phyloP scores from a whole-genome alignment of 345 rosid genomes.

The Carallia pectinifolia region DNA sequence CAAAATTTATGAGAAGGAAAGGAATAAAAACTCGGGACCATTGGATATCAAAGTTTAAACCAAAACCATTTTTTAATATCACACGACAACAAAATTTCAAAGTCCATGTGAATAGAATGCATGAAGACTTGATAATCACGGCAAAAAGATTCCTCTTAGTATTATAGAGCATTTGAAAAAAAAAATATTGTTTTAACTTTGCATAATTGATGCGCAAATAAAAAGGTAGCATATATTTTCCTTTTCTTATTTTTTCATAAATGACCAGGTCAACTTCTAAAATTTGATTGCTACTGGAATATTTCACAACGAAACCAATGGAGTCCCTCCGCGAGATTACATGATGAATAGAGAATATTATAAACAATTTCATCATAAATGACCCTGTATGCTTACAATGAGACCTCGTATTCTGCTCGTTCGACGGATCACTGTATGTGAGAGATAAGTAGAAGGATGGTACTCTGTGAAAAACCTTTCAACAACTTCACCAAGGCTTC shows the following conservation, averaged over 20 bases:
- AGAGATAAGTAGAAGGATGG: constrained; percentile 79
- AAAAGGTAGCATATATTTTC: no score
- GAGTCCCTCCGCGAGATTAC: no score
- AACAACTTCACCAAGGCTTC: constrained; percentile 58
- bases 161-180: background rate
- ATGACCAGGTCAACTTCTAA: background rate
- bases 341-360: no score
- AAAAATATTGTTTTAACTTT: background rate
- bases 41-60: background rate
- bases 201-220: no score
- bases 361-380: no score
- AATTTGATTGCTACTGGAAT: background rate
- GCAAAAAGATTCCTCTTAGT: background rate
- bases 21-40: constrained; percentile 11
- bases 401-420: constrained; percentile 63
- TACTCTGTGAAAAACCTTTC: constrained; percentile 74
- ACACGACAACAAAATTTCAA: background rate
- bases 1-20: constrained; percentile 6
- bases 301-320: no score
- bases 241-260: no score
- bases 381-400: constrained; percentile 46
- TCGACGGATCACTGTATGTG: constrained; percentile 58
- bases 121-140: background rate
- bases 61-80: background rate
- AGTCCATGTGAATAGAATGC: background rate